A percentile compares a stretch with the other conserved stretches of the same genome.
Evolutionary conservation across 345 rosid species (phyloP).

Genomic region (Clarkia xantiana): DNA sequence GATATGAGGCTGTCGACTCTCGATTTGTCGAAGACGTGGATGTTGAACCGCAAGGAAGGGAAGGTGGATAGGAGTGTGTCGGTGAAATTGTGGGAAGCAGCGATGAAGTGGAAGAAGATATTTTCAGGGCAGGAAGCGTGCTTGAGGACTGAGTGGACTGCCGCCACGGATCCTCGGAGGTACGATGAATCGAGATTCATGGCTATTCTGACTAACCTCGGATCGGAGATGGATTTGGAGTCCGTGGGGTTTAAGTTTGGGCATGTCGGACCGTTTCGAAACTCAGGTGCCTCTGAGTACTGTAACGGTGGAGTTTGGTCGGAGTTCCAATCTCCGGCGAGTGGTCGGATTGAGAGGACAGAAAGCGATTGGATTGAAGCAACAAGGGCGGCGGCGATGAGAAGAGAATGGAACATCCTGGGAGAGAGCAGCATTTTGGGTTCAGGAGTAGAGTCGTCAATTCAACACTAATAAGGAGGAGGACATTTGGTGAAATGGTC

Average conservation of each 20-base stretch:
- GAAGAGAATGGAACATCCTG: not conserved
- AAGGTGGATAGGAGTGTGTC: conserved; percentile 31
- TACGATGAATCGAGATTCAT: conserved; percentile 70
- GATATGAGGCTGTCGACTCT: conserved; percentile 37
- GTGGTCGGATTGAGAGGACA: conserved; percentile 47
- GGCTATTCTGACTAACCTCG: conserved; percentile 42
- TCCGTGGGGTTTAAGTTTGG: conserved; percentile 9
- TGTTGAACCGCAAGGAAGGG: conserved; percentile 40
- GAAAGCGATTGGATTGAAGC: conserved; percentile 63
- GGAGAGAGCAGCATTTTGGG: too few relatives aligned
- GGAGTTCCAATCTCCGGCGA: conserved; percentile 10
- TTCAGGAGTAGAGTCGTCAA: too few relatives aligned
- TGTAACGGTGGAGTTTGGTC: conserved; percentile 1
- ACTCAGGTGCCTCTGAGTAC: conserved; percentile 51
- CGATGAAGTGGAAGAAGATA: conserved; percentile 56
- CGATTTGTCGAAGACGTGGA: conserved; percentile 33
- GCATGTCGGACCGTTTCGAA: conserved; percentile 37
- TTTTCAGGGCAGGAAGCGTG: conserved; percentile 69
- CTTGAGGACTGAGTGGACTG: conserved; percentile 56
- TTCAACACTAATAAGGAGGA: too few relatives aligned
- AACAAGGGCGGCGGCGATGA: conserved; percentile 45
- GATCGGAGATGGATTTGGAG: conserved; percentile 19
- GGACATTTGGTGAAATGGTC: too few relatives aligned
- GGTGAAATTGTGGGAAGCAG: conserved; percentile 14
- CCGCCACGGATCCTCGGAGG: conserved; percentile 64